Evolutionary conservation across 1,284 basidiomycete species (phyloP), one percentile per base, ranked within the genome.

Genomic region (Austroboletus niveus): DNA sequence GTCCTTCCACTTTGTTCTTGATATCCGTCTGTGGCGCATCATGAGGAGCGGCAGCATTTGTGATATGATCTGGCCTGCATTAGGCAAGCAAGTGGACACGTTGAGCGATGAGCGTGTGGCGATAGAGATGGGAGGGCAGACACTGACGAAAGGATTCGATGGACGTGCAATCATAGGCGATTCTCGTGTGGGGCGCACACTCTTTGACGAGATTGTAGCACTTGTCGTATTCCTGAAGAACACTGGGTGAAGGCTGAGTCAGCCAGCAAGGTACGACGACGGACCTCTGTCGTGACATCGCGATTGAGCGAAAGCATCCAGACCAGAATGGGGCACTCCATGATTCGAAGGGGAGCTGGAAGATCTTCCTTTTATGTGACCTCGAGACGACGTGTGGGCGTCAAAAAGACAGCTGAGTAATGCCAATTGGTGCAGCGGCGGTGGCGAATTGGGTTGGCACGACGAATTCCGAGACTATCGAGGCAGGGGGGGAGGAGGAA

Each of bases 1-100:
- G 56, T 89, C 85, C 50, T 76, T 73, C 88, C 88, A 90, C 56
- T 84, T 82, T 17, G 80, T 70, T 17, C 87, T 77, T 4, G 88
- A 85, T 65, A 90, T 86, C 29, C 87, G 80, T 53, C 87, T 75
- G 66, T 90, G 88, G 15, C 87, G 74, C 87, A 90, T 90, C 85
- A 90, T 89, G 57, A 90, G 80, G 14, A 89, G 73, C 0, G 87
- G 87, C n/a, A 90, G 72, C 72, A 90, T 82, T 55, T 84, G 75
- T 20, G 81, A 81, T 63, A 90, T 79, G 54, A 87, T 71, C 60
- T 81, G 77, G 29, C 86, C 87, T 90, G 65, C 14, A 14, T 41
- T 27, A 24, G 12, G 35, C 35, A 36, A 14, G 12, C 12, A 24
- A 24, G 22, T 5, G 32, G 14, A 34, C 32, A 36, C 15, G 35